Evolutionary conservation across 2,329 filamentous ascomycete genomes (phyloP), one percentile per base, ranked within the genome.

Genomic region (Alternaria metachromatica): DNA sequence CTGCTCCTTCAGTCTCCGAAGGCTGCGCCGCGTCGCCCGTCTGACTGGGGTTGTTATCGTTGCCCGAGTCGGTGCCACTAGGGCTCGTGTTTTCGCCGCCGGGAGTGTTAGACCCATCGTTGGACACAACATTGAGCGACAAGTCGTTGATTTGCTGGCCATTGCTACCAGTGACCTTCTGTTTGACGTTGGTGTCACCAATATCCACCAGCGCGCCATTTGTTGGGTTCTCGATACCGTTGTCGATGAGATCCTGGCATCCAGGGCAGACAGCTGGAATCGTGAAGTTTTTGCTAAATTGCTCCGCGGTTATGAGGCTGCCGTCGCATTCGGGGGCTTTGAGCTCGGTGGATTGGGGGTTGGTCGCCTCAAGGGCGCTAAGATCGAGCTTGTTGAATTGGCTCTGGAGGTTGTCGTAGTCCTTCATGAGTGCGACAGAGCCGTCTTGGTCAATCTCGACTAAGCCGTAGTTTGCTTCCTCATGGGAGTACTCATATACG

Each of bases 401-500:
- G 37, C 81, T 81, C 82, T 90, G 88, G 64, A 98, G 88, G 67
- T 92, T 90, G 77, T 91, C 87, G 70, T 79, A 87, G 71, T 87
- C 85, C 28, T 65, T 62, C 26, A 81, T 79, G 18, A 86, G 79
- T 11, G 78, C 73, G 26, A 82, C 72, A 13, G 81, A 82, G 62
- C 78, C 78, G 63, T 86, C 82, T 62, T 71, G 67, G 65, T 83
- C 80, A 63, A 84, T 76, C 33, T 78, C 65, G 11, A 86, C 82
- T 7, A 87, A 77, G 51, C 85, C 85, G 68, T 82, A 87, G 70
- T 86, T 79, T 77, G 90, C 90, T 45, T 82, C 80, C 77, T 94
- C 92, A 80, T 94, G 86, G 1, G 88, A 89, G 80, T 88, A 95
- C 80, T 96, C 91, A 83, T 95, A 96, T 49, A 95, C 91, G 49